Evolutionary conservation across 192 early-diverging fungal genomes (phyloP).

Genomic region (Rhizoclosmatium globosum): DNA sequence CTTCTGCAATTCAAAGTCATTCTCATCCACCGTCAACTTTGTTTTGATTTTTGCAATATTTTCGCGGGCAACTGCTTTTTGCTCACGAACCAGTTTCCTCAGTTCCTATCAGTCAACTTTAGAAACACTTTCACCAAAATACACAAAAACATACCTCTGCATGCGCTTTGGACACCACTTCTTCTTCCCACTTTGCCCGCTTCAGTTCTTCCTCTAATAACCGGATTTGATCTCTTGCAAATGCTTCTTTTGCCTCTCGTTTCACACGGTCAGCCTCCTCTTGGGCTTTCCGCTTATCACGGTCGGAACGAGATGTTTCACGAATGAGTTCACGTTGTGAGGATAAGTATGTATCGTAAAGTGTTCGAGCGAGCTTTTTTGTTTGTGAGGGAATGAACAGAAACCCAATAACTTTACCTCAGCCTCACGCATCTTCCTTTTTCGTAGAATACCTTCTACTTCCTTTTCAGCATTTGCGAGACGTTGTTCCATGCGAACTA

Average conservation of each 20-base stretch:
- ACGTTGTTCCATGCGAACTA: constrained; percentile 28
- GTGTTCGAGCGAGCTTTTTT: constrained; percentile 11
- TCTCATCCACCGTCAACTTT: constrained; percentile 26
- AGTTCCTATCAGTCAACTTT: constrained; percentile 5
- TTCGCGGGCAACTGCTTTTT: constrained; percentile 11
- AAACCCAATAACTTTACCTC: background rate
- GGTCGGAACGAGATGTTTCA: background rate
- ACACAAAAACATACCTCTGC: constrained; percentile 26
- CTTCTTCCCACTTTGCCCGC: constrained; percentile 2
- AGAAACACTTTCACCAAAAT: background rate
- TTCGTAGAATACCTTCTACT: background rate
- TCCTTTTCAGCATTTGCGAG: constrained; percentile 7
- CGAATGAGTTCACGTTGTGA: constrained; percentile 24
- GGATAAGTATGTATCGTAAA: constrained; percentile 18
- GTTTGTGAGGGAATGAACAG: background rate
- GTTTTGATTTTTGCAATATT: constrained; percentile 14
- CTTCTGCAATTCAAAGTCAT: constrained; percentile 25
- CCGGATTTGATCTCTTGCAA: constrained; percentile 18
- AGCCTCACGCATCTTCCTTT: constrained; percentile 13
- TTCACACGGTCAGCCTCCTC: constrained; percentile 11
- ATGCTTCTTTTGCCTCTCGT: constrained; percentile 24
- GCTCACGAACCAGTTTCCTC: constrained; percentile 28
- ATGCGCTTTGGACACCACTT: constrained; percentile 30
- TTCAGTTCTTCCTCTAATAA: constrained; percentile 24
- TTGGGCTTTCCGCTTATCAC: background rate